Evolutionary conservation across 768 basidiomycete genomes (phyloP).

Genomic region (Hysterangium stoloniferum): DNA sequence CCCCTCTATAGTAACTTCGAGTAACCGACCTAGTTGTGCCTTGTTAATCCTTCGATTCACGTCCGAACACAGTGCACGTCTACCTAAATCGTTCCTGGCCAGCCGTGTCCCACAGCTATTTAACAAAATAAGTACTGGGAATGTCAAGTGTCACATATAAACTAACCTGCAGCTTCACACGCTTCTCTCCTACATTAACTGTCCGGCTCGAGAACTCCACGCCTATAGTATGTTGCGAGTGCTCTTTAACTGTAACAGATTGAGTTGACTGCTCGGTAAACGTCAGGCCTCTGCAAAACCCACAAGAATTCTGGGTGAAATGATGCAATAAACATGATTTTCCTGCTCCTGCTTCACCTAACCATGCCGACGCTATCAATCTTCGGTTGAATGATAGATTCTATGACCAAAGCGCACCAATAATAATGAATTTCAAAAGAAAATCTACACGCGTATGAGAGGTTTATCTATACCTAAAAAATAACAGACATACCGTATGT

Average conservation of each 20-base stretch:
- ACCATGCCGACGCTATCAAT: background rate
- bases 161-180: conserved; percentile 85
- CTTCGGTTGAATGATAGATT: conserved; percentile 3
- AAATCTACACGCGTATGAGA: conserved; percentile 54
- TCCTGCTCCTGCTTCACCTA: conserved; percentile 94
- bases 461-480: background rate
- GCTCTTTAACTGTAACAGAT: conserved; percentile 71
- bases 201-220: conserved; percentile 97
- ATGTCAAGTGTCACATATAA: background rate
- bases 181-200: conserved; percentile 86
- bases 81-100: conserved; percentile 93
- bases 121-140: background rate
- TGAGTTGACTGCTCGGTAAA: conserved; percentile 10
- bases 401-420: conserved; percentile 46
- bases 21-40: conserved; percentile 64
- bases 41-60: background rate
- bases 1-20: conserved; percentile 92
- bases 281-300: conserved; percentile 26
- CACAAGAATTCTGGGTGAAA: conserved; percentile 93
- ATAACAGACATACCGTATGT: conserved; percentile 65
- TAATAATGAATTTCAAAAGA: conserved; percentile 97
- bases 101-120: conserved; percentile 91
- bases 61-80: conserved; percentile 13
- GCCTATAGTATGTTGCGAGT: conserved; percentile 96
- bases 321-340: conserved; percentile 97